Percentiles rank a stretch among this genome's conserved stretches.
Evolutionary conservation across 2,329 filamentous ascomycete species (phyloP).

Genomic region (Phyllosticta paracitricarpa): DNA sequence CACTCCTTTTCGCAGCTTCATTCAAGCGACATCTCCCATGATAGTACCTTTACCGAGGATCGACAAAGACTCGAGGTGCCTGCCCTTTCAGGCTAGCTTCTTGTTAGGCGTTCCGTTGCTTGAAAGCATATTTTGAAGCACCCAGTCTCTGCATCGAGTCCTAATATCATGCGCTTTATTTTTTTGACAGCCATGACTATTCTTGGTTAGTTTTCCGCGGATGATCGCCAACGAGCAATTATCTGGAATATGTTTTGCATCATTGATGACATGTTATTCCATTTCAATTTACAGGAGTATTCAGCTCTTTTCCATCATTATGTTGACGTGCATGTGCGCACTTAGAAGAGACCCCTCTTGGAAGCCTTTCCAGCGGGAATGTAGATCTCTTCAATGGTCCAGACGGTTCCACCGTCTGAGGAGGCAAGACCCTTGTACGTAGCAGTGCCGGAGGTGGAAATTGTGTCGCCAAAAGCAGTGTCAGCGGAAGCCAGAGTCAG

Average conservation of each 20-base stretch:
- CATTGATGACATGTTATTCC: not conserved
- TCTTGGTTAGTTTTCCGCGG: no score
- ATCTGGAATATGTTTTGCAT: no score
- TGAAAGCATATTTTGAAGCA: not conserved
- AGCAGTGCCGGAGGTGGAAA: slow-evolving; percentile 1
- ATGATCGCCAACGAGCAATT: no score
- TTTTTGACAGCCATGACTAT: not conserved
- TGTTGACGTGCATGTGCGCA: not conserved
- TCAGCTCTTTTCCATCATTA: not conserved
- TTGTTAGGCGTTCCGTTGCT: not conserved
- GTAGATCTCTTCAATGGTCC: slow-evolving; percentile 3
- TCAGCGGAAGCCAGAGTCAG: slow-evolving; percentile 29
- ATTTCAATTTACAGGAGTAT: not conserved
- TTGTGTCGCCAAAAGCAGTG: slow-evolving; percentile 16
- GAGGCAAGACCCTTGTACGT: not conserved
- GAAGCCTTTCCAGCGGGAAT: not conserved
- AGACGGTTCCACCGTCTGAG: slow-evolving; percentile 2
- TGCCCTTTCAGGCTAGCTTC: not conserved
- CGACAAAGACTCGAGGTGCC: not conserved
- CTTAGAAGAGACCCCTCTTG: not conserved
- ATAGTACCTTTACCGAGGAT: no score
- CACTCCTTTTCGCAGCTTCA: no score
- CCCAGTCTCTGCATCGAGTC: no score
- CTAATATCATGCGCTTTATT: not conserved
- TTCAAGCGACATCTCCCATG: not conserved